Percentiles rank a stretch among this genome's conserved stretches.
These are phyloP conservation scores for Stropharia rugosoannulata DNA, from an alignment of 768 basidiomycete species.

Conservation along the genomic window DNA sequence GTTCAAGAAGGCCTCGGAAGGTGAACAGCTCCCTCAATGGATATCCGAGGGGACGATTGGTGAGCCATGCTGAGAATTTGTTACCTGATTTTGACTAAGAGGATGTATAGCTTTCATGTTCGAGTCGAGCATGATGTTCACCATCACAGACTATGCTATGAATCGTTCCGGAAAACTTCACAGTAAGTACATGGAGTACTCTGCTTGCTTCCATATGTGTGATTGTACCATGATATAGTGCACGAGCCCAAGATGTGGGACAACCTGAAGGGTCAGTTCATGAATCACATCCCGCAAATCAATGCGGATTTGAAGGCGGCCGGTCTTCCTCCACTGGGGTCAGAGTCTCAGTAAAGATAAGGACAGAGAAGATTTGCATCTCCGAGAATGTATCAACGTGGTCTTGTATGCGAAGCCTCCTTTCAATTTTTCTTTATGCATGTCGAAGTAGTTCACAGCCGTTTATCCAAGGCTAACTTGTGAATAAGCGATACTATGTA, in stretches of 20 bases:
- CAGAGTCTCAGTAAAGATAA: not conserved
- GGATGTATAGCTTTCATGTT: slow-evolving; percentile 55
- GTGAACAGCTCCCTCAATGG: slow-evolving; percentile 48
- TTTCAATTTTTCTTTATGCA: no score
- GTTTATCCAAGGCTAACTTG: no score
- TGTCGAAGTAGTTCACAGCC: no score
- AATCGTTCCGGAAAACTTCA: slow-evolving; percentile 58
- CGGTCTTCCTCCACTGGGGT: slow-evolving; percentile 32
- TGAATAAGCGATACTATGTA: no score
- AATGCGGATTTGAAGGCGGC: slow-evolving; percentile 46
- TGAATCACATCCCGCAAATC: slow-evolving; percentile 56
- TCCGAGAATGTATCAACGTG: not conserved
- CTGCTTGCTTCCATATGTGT: not conserved
- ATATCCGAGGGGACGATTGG: slow-evolving; percentile 54
- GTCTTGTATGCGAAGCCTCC: not conserved
- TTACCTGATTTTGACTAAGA: not conserved
- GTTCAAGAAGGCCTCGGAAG: slow-evolving; percentile 56
- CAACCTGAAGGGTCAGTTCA: slow-evolving; percentile 53
- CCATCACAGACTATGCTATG: slow-evolving; percentile 64
- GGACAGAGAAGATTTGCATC: not conserved
- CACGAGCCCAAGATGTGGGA: slow-evolving; percentile 73
- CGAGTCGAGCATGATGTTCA: slow-evolving; percentile 61
- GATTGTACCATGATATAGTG: slow-evolving; percentile 28
- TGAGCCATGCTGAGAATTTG: slow-evolving; percentile 20
- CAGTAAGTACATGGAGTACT: slow-evolving; percentile 30